phyloP scores from a whole-genome alignment of 2,329 filamentous ascomycete genomes.

The Pestalotiopsis sp. region DNA sequence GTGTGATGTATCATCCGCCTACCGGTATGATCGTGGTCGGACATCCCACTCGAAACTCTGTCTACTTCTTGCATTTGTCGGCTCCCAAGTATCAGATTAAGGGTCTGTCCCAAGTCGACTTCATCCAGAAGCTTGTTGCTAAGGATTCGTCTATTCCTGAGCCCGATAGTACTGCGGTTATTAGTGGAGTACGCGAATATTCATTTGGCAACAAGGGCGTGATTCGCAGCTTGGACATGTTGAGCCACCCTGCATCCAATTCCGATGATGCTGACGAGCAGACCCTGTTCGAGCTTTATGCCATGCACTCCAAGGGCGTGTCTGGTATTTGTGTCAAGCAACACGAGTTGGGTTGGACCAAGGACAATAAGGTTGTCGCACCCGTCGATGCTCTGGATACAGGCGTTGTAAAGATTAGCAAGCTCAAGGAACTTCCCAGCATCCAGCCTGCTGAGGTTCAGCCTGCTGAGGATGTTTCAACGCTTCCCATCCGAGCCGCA shows the following conservation, averaged over 20 bases:
- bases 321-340: slow-evolving; percentile 86
- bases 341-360: slow-evolving; percentile 87
- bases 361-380: slow-evolving; percentile 83
- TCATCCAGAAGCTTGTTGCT: slow-evolving; percentile 75
- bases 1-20: slow-evolving; percentile 88
- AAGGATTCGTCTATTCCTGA: slow-evolving; percentile 75
- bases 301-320: slow-evolving; percentile 97
- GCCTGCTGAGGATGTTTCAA: slow-evolving; percentile 42
- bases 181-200: slow-evolving; percentile 95
- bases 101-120: slow-evolving; percentile 84
- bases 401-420: slow-evolving; percentile 74
- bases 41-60: slow-evolving; percentile 93
- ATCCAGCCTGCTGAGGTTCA: slow-evolving; percentile 50
- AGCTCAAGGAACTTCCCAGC: slow-evolving; percentile 59
- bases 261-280: slow-evolving; percentile 65
- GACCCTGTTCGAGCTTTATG: slow-evolving; percentile 90
- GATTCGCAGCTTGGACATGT: slow-evolving; percentile 87
- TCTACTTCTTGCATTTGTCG: slow-evolving; percentile 96
- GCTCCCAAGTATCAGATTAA: slow-evolving; percentile 89
- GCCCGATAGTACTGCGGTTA: slow-evolving; percentile 93
- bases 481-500: slow-evolving; percentile 29
- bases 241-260: slow-evolving; percentile 69
- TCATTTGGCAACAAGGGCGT: slow-evolving; percentile 86
- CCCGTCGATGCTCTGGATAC: slow-evolving; percentile 75
- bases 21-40: slow-evolving; percentile 94